Base-by-base conservation (phyloP, 306 rosid genomes). In the Prunus salicina region DNA sequence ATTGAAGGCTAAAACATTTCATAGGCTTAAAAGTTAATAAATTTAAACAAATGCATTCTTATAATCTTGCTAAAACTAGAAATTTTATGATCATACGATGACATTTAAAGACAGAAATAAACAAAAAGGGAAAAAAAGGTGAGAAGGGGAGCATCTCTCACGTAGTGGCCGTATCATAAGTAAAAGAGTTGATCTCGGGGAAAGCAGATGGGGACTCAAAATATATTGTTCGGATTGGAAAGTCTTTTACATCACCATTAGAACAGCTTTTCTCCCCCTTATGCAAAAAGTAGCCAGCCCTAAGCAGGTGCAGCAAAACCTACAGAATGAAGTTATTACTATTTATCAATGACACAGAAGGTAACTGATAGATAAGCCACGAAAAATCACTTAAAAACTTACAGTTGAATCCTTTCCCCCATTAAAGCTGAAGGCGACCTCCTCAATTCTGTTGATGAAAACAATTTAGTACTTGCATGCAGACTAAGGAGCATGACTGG, bases 401-500 rank as follows among this genome's bases (percentile, higher is more conserved):
- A 95, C 97, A 1, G 97, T 95, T 63, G 98, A 92, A 88, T 94
- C 98, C 86, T 94, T 94, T 81, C 98, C 98, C 32, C 97, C 98
- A 78, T 94, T 94, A 85, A 94, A 92, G 84, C 98, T 90, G 80
- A 94, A 92, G n/a, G 97, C 90, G 64, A 90, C 93, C 86, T 94
- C 98, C 75, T 94, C 91, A 68, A 87, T 86, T 8, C 97, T 91
- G 96, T 69, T 66, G 69, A 78, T 51, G 58, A 80, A 78, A 86
- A 84, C 55, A 56, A 27, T 61, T 78, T 55, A 74, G 76, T 50
- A 43, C 19, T 79, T 34, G 32, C 49, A 32, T 25, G 60, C 66
- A 80, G 25, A 72, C 28, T 49, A 57, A 16, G 12, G 28, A 22
- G 25, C 20, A 10, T 56, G 46, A 13, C 28, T 70, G 28, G 18